Base-by-base conservation (phyloP, 306 rosid genomes). In the Lathyrus sativus region DNA sequence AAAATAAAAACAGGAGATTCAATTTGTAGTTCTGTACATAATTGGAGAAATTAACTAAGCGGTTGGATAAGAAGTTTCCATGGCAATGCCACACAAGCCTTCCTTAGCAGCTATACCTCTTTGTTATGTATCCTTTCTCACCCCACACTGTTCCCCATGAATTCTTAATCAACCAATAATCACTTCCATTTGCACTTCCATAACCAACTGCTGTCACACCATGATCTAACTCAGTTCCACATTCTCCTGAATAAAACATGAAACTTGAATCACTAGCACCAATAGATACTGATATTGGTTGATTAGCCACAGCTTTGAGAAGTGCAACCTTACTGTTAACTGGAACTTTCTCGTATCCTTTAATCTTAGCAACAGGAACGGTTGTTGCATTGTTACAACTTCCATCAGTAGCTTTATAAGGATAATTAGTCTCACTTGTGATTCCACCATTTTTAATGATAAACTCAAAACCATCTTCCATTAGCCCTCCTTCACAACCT, bases 31-130 rank as follows among this genome's bases (percentile, higher is more conserved):
- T n/a, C n/a, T n/a, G n/a, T n/a, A n/a, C n/a, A 48, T 46, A 65
- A 10, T 66, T 48, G 3, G 50, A 42, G 2, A 6, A 0, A 15
- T 26, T 10, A 41, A 4, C 38, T 56, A 79, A 38, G 56, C 58
- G 7, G 35, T 62, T 17, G 79, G 83, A 6, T 68, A 79, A 55
- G 81, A 70, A 0, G 76, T 42, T 55, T 70, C 76, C 73, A 77
- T 70, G 39, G 81, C 81, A 70, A 76, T 76, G 2, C 80, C 81
- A 56, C 81, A 77, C n/a, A 77, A 39, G 5, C 83, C 79, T 6
- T 74, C 73, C 5, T 63, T 55, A 3, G 41, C 68, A 74, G 46
- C 60, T 1, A 68, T 39, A 39, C 62, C 79, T 44, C 83, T 11
- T 17, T 53, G 10, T 79, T 11, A 74, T 56, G 42, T 79, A 79